These are phyloP conservation scores for Sporothrix schenckii DNA, from an alignment of 2,329 filamentous ascomycete species.

Conservation along the genomic window DNA sequence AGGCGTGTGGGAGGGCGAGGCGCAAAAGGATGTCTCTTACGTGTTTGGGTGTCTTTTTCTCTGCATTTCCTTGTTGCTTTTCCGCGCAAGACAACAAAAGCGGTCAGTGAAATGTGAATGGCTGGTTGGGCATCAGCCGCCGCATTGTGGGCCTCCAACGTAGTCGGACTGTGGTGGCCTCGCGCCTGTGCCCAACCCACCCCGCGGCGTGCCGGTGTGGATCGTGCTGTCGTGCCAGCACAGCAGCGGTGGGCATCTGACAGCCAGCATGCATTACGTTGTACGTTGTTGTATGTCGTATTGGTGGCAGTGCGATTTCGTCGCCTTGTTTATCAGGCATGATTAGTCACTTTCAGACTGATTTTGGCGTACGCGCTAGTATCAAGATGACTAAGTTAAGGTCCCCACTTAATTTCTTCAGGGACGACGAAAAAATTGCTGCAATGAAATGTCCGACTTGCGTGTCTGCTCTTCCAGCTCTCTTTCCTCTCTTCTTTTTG, in stretches of 20 bases:
- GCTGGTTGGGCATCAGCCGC: constrained; percentile 44
- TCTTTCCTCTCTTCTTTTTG: constrained; percentile 12
- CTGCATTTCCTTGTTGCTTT: constrained; percentile 5
- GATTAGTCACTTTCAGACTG: not conserved
- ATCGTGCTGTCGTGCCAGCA: constrained; percentile 27
- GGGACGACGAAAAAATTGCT: constrained; percentile 24
- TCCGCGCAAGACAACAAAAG: constrained; percentile 36
- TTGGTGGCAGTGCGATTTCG: not conserved
- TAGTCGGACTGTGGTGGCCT: constrained; percentile 23
- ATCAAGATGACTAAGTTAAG: not conserved
- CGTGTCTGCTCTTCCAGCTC: constrained; percentile 5
- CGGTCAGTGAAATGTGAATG: constrained; percentile 42
- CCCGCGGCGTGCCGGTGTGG: constrained; percentile 34
- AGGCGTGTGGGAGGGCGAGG: constrained; percentile 31
- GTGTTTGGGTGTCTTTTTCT: not conserved
- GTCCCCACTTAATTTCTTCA: constrained; percentile 19
- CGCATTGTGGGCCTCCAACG: constrained; percentile 3
- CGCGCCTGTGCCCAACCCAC: constrained; percentile 34
- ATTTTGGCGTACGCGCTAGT: no score
- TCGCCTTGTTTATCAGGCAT: constrained; percentile 8
- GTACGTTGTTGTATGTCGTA: not conserved
- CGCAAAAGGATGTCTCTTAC: constrained; percentile 33
- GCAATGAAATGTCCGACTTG: constrained; percentile 4
- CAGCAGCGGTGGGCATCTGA: constrained; percentile 6
- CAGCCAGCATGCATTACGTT: constrained; percentile 1